Evolutionary conservation across 1,139 yeast species (phyloP).

Genomic region (Zygoascus meyerae): DNA sequence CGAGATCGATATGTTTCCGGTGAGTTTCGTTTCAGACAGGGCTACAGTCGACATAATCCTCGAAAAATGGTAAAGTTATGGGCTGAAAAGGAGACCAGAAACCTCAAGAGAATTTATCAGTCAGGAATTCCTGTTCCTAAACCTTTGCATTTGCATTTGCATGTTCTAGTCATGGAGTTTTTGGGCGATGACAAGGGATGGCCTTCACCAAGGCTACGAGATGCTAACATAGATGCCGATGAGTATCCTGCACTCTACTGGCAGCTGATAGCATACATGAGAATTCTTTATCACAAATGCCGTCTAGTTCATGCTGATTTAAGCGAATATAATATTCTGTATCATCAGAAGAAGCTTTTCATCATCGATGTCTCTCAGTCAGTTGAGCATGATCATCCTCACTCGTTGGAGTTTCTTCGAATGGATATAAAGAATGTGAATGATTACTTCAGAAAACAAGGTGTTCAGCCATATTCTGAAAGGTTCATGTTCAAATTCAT

Average conservation of each 20-base stretch:
- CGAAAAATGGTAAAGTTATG: slow-evolving; percentile 95
- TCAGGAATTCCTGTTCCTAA: slow-evolving; percentile 89
- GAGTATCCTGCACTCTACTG: slow-evolving; percentile 64
- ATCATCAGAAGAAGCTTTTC: slow-evolving; percentile 69
- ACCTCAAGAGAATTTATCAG: slow-evolving; percentile 70
- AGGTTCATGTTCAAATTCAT: slow-evolving; percentile 73
- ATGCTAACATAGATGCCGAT: slow-evolving; percentile 49
- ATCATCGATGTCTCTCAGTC: slow-evolving; percentile 96
- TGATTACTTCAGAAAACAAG: slow-evolving; percentile 72
- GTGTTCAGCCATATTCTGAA: slow-evolving; percentile 75
- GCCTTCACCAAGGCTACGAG: slow-evolving; percentile 84
- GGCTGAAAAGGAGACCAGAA: slow-evolving; percentile 98
- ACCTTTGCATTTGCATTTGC: slow-evolving; percentile 81
- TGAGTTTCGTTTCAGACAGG: slow-evolving; percentile 84
- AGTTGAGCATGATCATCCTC: slow-evolving; percentile 97
- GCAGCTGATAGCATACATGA: slow-evolving; percentile 76
- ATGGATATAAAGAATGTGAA: slow-evolving; percentile 97
- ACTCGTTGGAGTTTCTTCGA: slow-evolving; percentile 87
- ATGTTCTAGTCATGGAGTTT: slow-evolving; percentile 93
- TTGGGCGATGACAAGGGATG: slow-evolving; percentile 63
- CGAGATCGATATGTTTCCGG: slow-evolving; percentile 95
- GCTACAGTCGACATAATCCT: slow-evolving; percentile 83
- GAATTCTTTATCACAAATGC: slow-evolving; percentile 82
- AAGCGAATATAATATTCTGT: slow-evolving; percentile 88
- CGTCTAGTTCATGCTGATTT: slow-evolving; percentile 94